Percentiles rank a stretch among this genome's conserved stretches.
Conservation (phyloP, 2,329 filamentous ascomycete species). For the Trichoderma guizhouense region DNA sequence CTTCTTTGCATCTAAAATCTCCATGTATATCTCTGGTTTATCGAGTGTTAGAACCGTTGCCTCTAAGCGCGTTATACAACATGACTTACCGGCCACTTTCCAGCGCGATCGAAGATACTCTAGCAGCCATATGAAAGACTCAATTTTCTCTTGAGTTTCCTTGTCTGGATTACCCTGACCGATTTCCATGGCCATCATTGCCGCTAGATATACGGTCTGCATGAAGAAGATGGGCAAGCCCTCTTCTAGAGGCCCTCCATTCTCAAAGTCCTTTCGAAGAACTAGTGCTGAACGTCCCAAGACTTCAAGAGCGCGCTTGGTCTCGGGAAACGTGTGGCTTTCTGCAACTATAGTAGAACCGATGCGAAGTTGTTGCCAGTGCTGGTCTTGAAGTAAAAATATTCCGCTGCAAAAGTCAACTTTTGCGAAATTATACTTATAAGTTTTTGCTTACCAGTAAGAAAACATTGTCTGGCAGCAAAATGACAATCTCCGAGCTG, state of each 20-base stretch:
- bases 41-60: background rate
- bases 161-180: background rate
- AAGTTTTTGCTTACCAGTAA: background rate
- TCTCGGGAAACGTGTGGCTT: background rate
- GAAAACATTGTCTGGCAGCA: slow-evolving; percentile 1
- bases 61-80: fast-evolving
- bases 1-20: background rate
- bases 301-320: background rate
- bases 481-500: background rate
- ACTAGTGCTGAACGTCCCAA: background rate
- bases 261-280: background rate
- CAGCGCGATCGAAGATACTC: background rate
- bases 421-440: background rate
- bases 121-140: background rate
- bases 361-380: background rate
- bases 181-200: background rate
- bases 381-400: background rate
- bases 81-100: background rate
- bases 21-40: background rate
- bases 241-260: background rate
- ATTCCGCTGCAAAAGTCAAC: background rate
- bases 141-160: background rate
- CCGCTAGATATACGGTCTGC: background rate
- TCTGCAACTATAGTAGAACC: background rate
- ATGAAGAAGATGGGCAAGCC: background rate